Percentiles rank a stretch among this genome's conserved stretches.
Evolutionary conservation across 1,139 yeast species (phyloP).

Genomic region (Yamadazyma songkhlaensis): DNA sequence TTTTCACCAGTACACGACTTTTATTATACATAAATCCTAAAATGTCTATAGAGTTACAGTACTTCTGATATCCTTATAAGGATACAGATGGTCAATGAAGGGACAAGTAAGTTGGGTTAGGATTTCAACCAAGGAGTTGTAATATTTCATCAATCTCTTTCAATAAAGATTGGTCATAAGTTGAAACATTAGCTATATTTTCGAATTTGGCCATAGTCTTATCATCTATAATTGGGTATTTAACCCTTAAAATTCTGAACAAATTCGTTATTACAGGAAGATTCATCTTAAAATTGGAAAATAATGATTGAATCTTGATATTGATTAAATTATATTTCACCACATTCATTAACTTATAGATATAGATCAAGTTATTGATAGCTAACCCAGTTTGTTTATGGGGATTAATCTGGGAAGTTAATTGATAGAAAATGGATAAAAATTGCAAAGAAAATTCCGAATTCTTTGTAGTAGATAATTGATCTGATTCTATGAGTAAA

Average conservation of each 20-base stretch:
- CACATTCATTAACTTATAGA: constrained; percentile 34
- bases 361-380: constrained; percentile 28
- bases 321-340: constrained; percentile 28
- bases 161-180: background rate
- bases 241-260: constrained; percentile 14
- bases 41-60: no score
- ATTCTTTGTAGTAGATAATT: constrained; percentile 34
- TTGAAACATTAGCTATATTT: background rate
- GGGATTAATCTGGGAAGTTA: constrained; percentile 25
- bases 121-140: no score
- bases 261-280: constrained; percentile 29
- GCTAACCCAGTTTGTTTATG: constrained; percentile 14
- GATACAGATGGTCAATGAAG: no score
- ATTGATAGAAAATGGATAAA: constrained; percentile 38
- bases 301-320: constrained; percentile 3
- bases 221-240: constrained; percentile 2
- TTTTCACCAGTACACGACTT: background rate
- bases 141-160: background rate
- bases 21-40: no score
- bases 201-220: constrained; percentile 2
- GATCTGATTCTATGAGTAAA: constrained; percentile 40
- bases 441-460: constrained; percentile 43
- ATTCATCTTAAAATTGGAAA: constrained; percentile 16
- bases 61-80: no score
- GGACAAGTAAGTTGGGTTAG: no score